phyloP scores from a whole-genome alignment of 768 basidiomycete genomes.

The Phaeotremella fagi region DNA sequence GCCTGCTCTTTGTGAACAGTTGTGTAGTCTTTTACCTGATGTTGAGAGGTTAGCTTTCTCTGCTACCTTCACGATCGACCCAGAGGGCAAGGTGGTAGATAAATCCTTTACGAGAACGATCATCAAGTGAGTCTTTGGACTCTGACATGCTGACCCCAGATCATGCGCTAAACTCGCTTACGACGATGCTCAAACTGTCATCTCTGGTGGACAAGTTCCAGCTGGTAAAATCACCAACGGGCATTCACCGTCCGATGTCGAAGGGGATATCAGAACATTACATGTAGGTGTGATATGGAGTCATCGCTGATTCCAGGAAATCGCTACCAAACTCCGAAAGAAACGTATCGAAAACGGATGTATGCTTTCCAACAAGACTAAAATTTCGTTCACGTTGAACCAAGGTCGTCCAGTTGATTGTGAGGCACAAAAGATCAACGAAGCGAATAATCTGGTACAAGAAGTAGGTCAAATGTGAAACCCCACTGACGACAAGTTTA shows the following conservation, averaged over 20 bases:
- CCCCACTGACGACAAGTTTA: slow-evolving; percentile 58
- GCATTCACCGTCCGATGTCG: slow-evolving; percentile 60
- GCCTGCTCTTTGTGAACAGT: slow-evolving; percentile 81
- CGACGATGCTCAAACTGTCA: slow-evolving; percentile 69
- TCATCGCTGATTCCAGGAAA: slow-evolving; percentile 36
- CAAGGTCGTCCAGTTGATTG: slow-evolving; percentile 75
- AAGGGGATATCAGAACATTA: slow-evolving; percentile 69
- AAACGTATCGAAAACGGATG: slow-evolving; percentile 77
- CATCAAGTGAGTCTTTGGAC: slow-evolving; percentile 61
- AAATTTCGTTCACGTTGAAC: slow-evolving; percentile 72
- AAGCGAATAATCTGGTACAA: slow-evolving; percentile 78
- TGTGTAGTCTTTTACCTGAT: slow-evolving; percentile 85
- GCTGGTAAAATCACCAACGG: slow-evolving; percentile 57
- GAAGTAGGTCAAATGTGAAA: slow-evolving; percentile 58
- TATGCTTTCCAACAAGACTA: slow-evolving; percentile 63
- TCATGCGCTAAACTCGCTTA: slow-evolving; percentile 85
- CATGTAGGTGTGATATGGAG: slow-evolving; percentile 46
- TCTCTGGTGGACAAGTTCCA: slow-evolving; percentile 63
- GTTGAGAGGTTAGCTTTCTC: slow-evolving; percentile 89
- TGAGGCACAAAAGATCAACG: slow-evolving; percentile 58
- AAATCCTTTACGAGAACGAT: slow-evolving; percentile 93
- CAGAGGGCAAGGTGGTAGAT: slow-evolving; percentile 72
- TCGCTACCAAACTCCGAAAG: slow-evolving; percentile 68
- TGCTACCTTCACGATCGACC: slow-evolving; percentile 75
- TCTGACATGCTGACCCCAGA: slow-evolving; percentile 52